phyloP scores from a whole-genome alignment of 495 filamentous ascomycete genomes.

The Clavariopsis aquatica region DNA sequence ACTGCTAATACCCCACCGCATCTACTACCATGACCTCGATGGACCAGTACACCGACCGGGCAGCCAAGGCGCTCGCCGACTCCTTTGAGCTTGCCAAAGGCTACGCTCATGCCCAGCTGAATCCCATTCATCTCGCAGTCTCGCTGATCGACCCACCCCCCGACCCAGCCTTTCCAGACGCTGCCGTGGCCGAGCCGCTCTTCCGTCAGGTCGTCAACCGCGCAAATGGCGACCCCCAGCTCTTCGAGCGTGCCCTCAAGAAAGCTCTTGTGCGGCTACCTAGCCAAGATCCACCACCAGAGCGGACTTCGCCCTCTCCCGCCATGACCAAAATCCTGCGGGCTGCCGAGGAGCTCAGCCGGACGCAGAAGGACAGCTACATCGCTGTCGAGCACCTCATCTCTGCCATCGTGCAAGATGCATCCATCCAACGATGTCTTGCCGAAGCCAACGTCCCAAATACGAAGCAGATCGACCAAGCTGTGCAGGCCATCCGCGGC shows the following conservation, averaged over 20 bases:
- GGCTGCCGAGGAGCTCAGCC: conserved; percentile 83
- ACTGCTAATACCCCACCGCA: conserved; percentile 5
- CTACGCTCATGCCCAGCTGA: conserved; percentile 86
- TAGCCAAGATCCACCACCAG: conserved; percentile 91
- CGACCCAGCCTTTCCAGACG: conserved; percentile 68
- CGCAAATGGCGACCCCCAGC: conserved; percentile 87
- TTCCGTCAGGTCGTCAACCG: conserved; percentile 93
- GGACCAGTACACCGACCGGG: conserved; percentile 90
- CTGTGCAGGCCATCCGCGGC: conserved; percentile 84
- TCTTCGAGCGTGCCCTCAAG: conserved; percentile 84
- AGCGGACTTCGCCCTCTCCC: conserved; percentile 76
- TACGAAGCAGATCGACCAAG: conserved; percentile 81
- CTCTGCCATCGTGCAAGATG: conserved; percentile 74
- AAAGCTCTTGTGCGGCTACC: conserved; percentile 87
- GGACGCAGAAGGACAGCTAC: conserved; percentile 92
- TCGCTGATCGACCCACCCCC: conserved; percentile 80
- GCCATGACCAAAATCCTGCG: conserved; percentile 78
- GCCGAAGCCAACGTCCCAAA: conserved; percentile 91
- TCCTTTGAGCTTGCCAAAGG: conserved; percentile 78
- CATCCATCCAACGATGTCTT: conserved; percentile 67
- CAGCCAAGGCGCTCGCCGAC: conserved; percentile 82
- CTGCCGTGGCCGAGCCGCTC: conserved; percentile 62
- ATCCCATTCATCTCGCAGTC: conserved; percentile 85
- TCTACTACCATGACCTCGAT: conserved; percentile 45
- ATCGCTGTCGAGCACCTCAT: conserved; percentile 95